Evolutionary conservation across 306 rosid genomes (phyloP).

Genomic region (Ammopiptanthus mongolicus): DNA sequence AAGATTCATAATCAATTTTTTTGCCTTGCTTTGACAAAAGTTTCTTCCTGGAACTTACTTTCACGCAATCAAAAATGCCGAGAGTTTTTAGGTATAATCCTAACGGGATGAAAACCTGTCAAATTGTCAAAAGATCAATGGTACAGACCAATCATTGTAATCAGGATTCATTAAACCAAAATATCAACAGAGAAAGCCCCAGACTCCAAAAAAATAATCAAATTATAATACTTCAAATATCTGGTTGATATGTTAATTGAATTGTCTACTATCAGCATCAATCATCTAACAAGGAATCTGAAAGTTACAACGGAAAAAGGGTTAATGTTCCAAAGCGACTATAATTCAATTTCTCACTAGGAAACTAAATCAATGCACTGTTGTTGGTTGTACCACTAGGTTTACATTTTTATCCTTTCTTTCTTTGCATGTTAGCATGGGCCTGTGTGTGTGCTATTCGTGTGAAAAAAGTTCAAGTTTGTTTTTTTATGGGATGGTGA

Average conservation of each 20-base stretch:
- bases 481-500: neutral
- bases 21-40: constrained; percentile 51
- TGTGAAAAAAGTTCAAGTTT: neutral
- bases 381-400: neutral
- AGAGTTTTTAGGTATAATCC: constrained; percentile 46
- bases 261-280: neutral
- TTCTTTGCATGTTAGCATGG: neutral
- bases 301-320: neutral
- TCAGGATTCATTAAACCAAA: neutral
- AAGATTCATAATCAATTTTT: constrained; percentile 43
- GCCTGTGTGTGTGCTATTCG: neutral
- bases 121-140: constrained; percentile 20
- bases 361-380: neutral
- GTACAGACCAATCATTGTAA: neutral
- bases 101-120: constrained; percentile 74
- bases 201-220: neutral
- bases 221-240: constrained; percentile 10
- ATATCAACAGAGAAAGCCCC: neutral
- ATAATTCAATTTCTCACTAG: neutral
- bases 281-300: neutral
- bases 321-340: neutral
- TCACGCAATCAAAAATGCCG: constrained; percentile 46
- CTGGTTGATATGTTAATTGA: neutral
- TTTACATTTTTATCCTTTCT: neutral
- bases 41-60: constrained; percentile 16